A percentile compares a stretch with the other conserved stretches of the same genome.
phyloP scores from a whole-genome alignment of 2,329 filamentous ascomycete genomes.

The Phialophora verrucosa region DNA sequence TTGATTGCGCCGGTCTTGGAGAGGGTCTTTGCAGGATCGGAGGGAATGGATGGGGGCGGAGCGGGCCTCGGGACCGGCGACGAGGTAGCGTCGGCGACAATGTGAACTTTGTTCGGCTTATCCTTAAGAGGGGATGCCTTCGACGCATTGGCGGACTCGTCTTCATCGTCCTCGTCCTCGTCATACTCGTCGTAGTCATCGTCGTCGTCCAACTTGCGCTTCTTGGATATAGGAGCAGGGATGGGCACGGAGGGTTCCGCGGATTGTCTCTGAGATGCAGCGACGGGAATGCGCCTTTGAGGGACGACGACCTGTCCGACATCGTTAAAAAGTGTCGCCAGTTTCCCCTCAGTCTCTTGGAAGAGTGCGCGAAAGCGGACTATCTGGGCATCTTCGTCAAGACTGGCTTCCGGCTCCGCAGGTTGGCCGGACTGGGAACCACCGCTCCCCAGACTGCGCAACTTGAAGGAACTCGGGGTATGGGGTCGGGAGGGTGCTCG shows the following conservation, averaged over 20 bases:
- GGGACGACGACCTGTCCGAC: conserved; percentile 42
- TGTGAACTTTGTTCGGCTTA: conserved; percentile 48
- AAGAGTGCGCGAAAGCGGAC: conserved; percentile 78
- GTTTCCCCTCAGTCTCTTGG: conserved; percentile 75
- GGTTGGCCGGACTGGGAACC: conserved; percentile 54
- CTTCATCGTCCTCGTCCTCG: conserved; percentile 73
- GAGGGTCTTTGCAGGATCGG: conserved; percentile 52
- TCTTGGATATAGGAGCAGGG: conserved; percentile 64
- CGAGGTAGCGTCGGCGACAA: conserved; percentile 48
- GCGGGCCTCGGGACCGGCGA: conserved; percentile 55
- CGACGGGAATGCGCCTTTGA: conserved; percentile 57
- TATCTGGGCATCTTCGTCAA: conserved; percentile 72
- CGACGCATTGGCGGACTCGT: conserved; percentile 59
- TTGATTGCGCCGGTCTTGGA: conserved; percentile 67
- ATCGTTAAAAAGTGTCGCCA: conserved; percentile 73
- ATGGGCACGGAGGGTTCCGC: conserved; percentile 56
- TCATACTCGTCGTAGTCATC: conserved; percentile 85
- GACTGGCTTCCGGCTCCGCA: conserved; percentile 60
- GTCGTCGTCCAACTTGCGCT: conserved; percentile 74
- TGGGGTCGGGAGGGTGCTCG: conserved; percentile 51
- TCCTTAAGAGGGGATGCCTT: conserved; percentile 57
- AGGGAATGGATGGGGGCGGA: conserved; percentile 51
- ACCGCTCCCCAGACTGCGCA: conserved; percentile 48
- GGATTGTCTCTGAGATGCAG: conserved; percentile 53
- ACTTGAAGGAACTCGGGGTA: conserved; percentile 50